Conservation (phyloP, 345 rosid genomes). For the Geranium brycei region DNA sequence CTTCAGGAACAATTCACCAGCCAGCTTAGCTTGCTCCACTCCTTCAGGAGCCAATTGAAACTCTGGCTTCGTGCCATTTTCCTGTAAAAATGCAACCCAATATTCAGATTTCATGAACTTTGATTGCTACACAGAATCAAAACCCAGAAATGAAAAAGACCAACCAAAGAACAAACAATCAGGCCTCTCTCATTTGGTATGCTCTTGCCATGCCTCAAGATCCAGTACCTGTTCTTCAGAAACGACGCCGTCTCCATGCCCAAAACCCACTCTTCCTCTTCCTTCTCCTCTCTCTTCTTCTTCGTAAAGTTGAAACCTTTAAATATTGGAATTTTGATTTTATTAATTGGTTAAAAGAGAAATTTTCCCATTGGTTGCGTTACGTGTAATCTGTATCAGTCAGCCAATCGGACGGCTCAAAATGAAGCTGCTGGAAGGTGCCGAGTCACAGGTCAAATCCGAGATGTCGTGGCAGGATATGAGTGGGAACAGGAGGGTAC, state of each 20-base stretch:
- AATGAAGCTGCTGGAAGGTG: too few relatives aligned
- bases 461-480: too few relatives aligned
- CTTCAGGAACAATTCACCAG: conserved; percentile 61
- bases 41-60: conserved; percentile 66
- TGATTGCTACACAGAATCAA: not conserved
- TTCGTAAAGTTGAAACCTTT: not conserved
- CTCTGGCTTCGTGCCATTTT: conserved; percentile 56
- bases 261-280: not conserved
- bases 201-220: conserved; percentile 76
- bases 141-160: not conserved
- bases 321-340: too few relatives aligned
- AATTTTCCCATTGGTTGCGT: not conserved
- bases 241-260: conserved; percentile 23
- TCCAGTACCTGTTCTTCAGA: conserved; percentile 56
- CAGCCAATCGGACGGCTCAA: too few relatives aligned
- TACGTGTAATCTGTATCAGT: not conserved
- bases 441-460: too few relatives aligned
- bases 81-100: conserved; percentile 22
- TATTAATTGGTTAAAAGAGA: not conserved
- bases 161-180: conserved; percentile 63
- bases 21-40: conserved; percentile 55
- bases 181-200: conserved; percentile 83
- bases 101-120: not conserved
- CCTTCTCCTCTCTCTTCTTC: not conserved
- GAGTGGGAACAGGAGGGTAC: too few relatives aligned